phyloP scores from a whole-genome alignment of 768 basidiomycete species.

The Boletales sp. region DNA sequence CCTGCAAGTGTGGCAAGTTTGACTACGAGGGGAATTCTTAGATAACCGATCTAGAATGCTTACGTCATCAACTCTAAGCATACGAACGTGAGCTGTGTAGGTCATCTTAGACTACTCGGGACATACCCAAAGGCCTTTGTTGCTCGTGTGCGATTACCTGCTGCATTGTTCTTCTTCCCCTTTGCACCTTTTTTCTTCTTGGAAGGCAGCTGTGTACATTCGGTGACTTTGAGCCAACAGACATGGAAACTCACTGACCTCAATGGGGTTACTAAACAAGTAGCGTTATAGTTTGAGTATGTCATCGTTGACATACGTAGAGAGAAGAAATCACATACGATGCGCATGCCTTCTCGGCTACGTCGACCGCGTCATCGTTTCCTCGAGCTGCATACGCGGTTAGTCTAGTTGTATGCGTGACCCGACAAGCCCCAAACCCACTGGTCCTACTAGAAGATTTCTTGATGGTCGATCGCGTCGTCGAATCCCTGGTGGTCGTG shows the following conservation, averaged over 20 bases:
- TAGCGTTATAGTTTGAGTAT: constrained; percentile 8
- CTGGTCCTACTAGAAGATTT: constrained; percentile 38
- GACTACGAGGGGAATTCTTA: constrained; percentile 10
- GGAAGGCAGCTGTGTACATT: constrained; percentile 26
- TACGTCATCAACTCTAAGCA: constrained; percentile 32
- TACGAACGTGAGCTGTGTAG: background rate
- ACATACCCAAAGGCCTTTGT: constrained; percentile 18
- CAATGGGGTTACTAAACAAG: constrained; percentile 14
- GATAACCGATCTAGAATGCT: constrained; percentile 17
- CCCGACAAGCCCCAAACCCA: constrained; percentile 18
- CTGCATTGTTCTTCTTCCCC: constrained; percentile 12
- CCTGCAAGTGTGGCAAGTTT: constrained; percentile 16
- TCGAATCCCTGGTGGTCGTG: constrained; percentile 24
- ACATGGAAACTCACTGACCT: constrained; percentile 23
- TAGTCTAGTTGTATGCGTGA: constrained; percentile 1
- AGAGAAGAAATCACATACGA: constrained; percentile 23
- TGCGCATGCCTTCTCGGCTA: constrained; percentile 3
- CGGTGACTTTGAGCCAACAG: background rate
- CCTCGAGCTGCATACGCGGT: constrained; percentile 13
- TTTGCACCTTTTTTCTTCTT: constrained; percentile 46
- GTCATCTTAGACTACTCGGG: background rate
- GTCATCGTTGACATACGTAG: background rate
- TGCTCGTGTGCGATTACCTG: constrained; percentile 12
- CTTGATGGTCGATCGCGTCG: constrained; percentile 42
- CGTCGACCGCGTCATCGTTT: constrained; percentile 8